phyloP scores from a whole-genome alignment of 2,329 filamentous ascomycete species.

The Hymenoscyphus repandus region DNA sequence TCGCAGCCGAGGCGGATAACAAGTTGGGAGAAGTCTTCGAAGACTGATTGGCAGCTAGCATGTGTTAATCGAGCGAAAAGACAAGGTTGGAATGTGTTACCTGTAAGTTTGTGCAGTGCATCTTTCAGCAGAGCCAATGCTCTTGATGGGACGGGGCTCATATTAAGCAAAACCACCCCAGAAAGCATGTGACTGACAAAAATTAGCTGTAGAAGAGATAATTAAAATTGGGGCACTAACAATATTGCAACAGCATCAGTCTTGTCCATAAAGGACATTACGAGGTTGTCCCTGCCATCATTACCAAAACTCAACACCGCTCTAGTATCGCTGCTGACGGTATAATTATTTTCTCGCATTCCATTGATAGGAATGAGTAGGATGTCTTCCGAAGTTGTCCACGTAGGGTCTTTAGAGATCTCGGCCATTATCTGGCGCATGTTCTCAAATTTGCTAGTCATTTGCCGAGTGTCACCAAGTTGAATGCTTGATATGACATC shows the following conservation, averaged over 20 bases:
- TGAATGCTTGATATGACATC: conserved; percentile 67
- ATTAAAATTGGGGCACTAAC: conserved; percentile 17
- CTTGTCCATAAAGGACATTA: conserved; percentile 56
- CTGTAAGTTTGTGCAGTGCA: conserved; percentile 43
- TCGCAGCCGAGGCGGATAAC: conserved; percentile 24
- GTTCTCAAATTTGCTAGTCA: conserved; percentile 53
- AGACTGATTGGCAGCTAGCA: background rate
- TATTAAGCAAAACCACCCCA: conserved; percentile 36
- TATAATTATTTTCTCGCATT: conserved; percentile 41
- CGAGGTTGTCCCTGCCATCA: conserved; percentile 47
- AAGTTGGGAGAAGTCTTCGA: conserved; percentile 24
- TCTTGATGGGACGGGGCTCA: conserved; percentile 52
- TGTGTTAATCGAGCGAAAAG: background rate
- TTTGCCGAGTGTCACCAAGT: conserved; percentile 52
- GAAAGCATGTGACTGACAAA: conserved; percentile 25
- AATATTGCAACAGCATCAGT: conserved; percentile 43
- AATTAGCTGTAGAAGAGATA: conserved; percentile 1
- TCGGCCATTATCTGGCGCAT: conserved; percentile 60
- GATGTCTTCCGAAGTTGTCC: conserved; percentile 39
- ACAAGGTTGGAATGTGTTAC: conserved; percentile 17
- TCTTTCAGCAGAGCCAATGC: conserved; percentile 52
- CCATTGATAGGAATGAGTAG: conserved; percentile 50
- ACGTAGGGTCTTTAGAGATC: conserved; percentile 34
- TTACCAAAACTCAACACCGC: conserved; percentile 46
- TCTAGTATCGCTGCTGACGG: conserved; percentile 53